Evolutionary conservation across 495 filamentous ascomycete genomes (phyloP).

Genomic region (Penicillium lagena): DNA sequence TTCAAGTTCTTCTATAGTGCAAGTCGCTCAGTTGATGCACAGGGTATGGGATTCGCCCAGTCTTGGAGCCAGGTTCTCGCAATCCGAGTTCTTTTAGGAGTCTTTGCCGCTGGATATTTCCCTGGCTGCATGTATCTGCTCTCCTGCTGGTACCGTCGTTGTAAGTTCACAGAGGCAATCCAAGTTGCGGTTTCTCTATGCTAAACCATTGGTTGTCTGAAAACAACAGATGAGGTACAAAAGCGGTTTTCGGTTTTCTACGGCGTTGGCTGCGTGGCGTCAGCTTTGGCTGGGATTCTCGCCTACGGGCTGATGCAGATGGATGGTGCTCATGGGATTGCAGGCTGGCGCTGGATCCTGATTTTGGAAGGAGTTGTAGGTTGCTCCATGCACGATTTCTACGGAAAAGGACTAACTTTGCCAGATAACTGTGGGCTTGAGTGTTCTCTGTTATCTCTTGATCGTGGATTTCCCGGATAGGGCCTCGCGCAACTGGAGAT

Average conservation of each 20-base stretch:
- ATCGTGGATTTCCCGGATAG: conserved; percentile 55
- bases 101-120: conserved; percentile 59
- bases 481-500: conserved; percentile 44
- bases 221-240: conserved; percentile 46
- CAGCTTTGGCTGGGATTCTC: conserved; percentile 56
- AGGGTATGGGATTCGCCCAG: conserved; percentile 54
- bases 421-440: conserved; percentile 37
- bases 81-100: conserved; percentile 51
- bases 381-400: no score
- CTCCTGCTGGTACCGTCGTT: conserved; percentile 58
- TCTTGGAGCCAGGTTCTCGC: conserved; percentile 44
- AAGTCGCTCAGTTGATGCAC: background rate
- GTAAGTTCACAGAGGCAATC: conserved; percentile 10
- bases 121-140: conserved; percentile 58
- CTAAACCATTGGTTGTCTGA: background rate
- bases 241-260: conserved; percentile 62
- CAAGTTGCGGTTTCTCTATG: background rate
- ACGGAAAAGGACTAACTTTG: background rate
- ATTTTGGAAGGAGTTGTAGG: conserved; percentile 50
- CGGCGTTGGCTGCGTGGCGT: conserved; percentile 55
- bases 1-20: background rate
- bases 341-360: conserved; percentile 62
- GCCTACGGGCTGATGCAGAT: conserved; percentile 61
- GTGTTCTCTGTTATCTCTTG: conserved; percentile 41
- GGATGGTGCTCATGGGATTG: conserved; percentile 36